Evolutionary conservation across 106 monocot species (phyloP).

Genomic region (Dioscorea zingiberensis): DNA sequence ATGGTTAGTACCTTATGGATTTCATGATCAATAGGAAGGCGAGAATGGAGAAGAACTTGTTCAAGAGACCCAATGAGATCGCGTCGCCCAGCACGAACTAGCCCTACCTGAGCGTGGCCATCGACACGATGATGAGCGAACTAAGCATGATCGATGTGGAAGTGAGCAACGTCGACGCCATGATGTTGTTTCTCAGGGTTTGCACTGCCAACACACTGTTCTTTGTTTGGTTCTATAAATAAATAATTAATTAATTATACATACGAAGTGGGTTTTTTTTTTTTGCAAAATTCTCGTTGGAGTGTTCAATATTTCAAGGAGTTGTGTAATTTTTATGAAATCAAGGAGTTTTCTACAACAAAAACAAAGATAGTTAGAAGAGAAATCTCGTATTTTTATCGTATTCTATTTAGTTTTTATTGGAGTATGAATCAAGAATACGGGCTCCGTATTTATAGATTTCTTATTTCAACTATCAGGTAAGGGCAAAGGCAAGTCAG

Average conservation of each 20-base stretch:
- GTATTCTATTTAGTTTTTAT: too few species aligned
- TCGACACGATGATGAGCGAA: slow-evolving; percentile 59
- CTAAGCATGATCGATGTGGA: slow-evolving; percentile 58
- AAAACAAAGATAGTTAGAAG: too few species aligned
- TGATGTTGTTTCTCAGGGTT: slow-evolving; percentile 75
- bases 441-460: too few species aligned
- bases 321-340: too few species aligned
- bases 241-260: not conserved
- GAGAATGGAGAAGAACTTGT: slow-evolving; percentile 67
- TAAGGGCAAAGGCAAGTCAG: too few species aligned
- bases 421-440: too few species aligned
- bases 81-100: slow-evolving; percentile 24
- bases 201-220: slow-evolving; percentile 70
- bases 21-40: slow-evolving; percentile 69
- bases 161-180: slow-evolving; percentile 77
- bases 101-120: slow-evolving; percentile 1
- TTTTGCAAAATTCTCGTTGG: too few species aligned
- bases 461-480: too few species aligned
- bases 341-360: too few species aligned
- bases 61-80: slow-evolving; percentile 4
- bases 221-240: slow-evolving; percentile 40
- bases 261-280: too few species aligned
- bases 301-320: too few species aligned
- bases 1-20: slow-evolving; percentile 79
- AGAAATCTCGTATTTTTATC: too few species aligned